A percentile compares a stretch with the other conserved stretches of the same genome.
Conservation (phyloP, 2,329 filamentous ascomycete genomes). For the Daldinia sp. region DNA sequence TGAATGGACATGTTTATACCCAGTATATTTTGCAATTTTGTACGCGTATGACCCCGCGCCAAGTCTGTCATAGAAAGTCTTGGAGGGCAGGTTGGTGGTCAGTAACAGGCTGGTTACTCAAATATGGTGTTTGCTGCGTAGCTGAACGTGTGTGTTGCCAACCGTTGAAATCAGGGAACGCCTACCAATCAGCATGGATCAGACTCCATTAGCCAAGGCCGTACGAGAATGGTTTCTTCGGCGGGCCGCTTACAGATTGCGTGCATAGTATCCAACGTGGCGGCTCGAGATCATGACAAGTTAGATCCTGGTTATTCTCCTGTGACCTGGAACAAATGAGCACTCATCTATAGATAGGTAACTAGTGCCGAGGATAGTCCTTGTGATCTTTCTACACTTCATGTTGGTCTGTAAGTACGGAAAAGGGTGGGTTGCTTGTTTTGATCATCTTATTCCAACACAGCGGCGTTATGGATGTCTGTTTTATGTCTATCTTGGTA, state of each 20-base stretch:
- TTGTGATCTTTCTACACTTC: constrained; percentile 23
- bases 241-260: constrained; percentile 36
- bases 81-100: constrained; percentile 5
- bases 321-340: constrained; percentile 28
- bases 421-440: background rate
- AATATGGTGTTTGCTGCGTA: constrained; percentile 16
- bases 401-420: constrained; percentile 6
- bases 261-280: constrained; percentile 40
- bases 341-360: constrained; percentile 25
- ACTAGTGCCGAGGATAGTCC: constrained; percentile 16
- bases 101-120: constrained; percentile 8
- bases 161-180: constrained; percentile 16
- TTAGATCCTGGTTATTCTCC: constrained; percentile 23
- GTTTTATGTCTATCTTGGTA: background rate
- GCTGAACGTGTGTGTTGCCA: constrained; percentile 15
- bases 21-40: constrained; percentile 10
- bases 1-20: constrained; percentile 12
- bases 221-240: constrained; percentile 13
- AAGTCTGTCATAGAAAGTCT: constrained; percentile 27
- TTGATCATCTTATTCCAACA: constrained; percentile 4
- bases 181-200: constrained; percentile 22
- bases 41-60: constrained; percentile 22
- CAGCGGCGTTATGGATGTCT: background rate
- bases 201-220: background rate
- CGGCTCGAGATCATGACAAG: constrained; percentile 30